Evolutionary conservation across 768 basidiomycete species (phyloP), one percentile per base, ranked within the genome.

Genomic region (Pleurotus djamor): DNA sequence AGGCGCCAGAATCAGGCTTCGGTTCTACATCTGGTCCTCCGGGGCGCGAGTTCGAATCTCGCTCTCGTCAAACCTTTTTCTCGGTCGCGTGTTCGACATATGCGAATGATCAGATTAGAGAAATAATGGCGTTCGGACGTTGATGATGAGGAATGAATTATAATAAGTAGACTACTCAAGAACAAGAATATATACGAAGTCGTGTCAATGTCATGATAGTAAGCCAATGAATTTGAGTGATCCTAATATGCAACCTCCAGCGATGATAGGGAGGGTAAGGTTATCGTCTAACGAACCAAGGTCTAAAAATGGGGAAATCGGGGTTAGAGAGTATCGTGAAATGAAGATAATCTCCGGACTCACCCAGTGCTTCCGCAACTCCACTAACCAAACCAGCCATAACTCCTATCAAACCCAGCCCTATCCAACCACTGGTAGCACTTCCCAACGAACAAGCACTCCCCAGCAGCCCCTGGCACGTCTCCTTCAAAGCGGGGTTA

Each of bases 271-370:
- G 28, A 97, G 74, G 6, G 92, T 96, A 28, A 97, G 71, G 69
- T 97, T 96, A 68, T 97, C 95, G 66, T 97, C 95, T 41, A 94
- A 69, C 0, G 81, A 83, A 14, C 93, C 93, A 2, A 96, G 77
- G 70, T 96, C 93, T 96, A 68, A 33, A 50, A 16, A 14, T 48
- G 37, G 52, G 32, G n/a, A 55, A 33, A 52, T 58, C 57, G 63
- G 6, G 34, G 51, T 48, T 34, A 61, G 13, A 44, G 28, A 64
- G 44, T 14, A 64, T 28, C 36, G 21, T 41, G 44, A 32, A 33
- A 38, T 13, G 52, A 48, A 36, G 45, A 5, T 57, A 55, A 28
- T 48, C 43, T 54, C 48, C 13, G 55, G 1, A 60, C 58, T 50
- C 45, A 94, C 94, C 94, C 13, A 96, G 73, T 0, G 94, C 94